Base-by-base conservation (phyloP, 1,284 basidiomycete species). In the Ustilago sp. region DNA sequence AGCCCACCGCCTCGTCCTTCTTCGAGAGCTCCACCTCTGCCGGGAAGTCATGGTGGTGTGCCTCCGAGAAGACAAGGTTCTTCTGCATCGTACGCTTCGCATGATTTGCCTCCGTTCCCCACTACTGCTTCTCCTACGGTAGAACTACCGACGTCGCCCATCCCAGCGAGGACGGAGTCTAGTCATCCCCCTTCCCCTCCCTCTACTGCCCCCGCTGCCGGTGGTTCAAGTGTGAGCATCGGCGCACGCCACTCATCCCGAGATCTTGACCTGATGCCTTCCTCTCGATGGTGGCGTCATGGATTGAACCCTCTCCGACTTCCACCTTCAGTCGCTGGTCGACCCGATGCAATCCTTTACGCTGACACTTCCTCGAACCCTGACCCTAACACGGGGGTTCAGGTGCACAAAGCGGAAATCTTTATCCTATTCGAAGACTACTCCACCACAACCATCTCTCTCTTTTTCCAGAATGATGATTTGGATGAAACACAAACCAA, bases 41-140 rank as follows among this genome's bases (percentile, higher is more conserved):
- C 94, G 95, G 93, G 23, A 28, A 28, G 94, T 93, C 63, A 91
- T 92, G 78, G 89, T 94, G 12, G 94, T 93, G 35, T 94, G 93
- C 68, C 73, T n/a, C 71, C 71, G 38, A 64, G 65, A 45, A 59
- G 74, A 23, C 74, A 76, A 36, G 74, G 54, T 28, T 75, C 73
- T 9, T 67, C 68, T 6, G 68, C 73, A 3, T 75, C 73, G 34
- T 63, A 64, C 50, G 31, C 52, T 4, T 63, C 63, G 45, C 47
- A 61, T 11, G 65, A 67, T 0, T 11, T 55, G 71, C 73, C 86
- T 36, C 51, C 62, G 15, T 56, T 65, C 8, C 68, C 72, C 11
- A 55, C 51, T 1, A 50, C 52, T 0, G 38, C 56, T 5, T 64
- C 68, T 9, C 68, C 61, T 17, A 64, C 64, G n/a, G 17, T 55